Conservation (phyloP, 2,329 filamentous ascomycete genomes). For the Coniochaeta sp. region DNA sequence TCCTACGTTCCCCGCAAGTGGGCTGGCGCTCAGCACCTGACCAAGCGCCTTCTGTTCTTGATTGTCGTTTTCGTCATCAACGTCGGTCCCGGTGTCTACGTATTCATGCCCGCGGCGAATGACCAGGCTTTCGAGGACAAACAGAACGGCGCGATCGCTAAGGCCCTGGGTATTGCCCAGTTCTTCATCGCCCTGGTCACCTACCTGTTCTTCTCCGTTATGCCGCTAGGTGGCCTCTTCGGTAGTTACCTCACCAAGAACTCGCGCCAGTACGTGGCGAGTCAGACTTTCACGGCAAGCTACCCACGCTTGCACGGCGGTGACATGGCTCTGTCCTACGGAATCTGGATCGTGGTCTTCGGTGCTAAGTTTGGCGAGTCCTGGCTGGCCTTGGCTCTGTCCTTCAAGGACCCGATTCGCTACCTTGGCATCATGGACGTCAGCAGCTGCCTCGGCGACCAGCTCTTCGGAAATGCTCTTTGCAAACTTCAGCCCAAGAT, state of each 20-base stretch:
- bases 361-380: slow-evolving; percentile 88
- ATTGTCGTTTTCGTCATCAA: slow-evolving; percentile 76
- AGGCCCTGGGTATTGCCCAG: slow-evolving; percentile 81
- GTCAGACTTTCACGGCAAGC: slow-evolving; percentile 96
- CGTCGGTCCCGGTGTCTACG: slow-evolving; percentile 75
- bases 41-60: slow-evolving; percentile 81
- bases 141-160: slow-evolving; percentile 50
- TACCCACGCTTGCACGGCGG: slow-evolving; percentile 82
- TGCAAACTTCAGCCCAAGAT: slow-evolving; percentile 81
- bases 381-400: slow-evolving; percentile 86
- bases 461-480: slow-evolving; percentile 55
- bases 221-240: slow-evolving; percentile 91
- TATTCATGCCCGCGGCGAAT: slow-evolving; percentile 56
- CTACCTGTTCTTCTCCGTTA: slow-evolving; percentile 88
- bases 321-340: slow-evolving; percentile 96
- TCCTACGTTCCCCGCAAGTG: slow-evolving; percentile 86
- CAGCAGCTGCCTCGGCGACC: slow-evolving; percentile 67
- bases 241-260: slow-evolving; percentile 94
- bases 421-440: slow-evolving; percentile 82
- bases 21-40: slow-evolving; percentile 95
- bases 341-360: slow-evolving; percentile 86
- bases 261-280: slow-evolving; percentile 88
- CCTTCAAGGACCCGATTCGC: slow-evolving; percentile 87
- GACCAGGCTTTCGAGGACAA: slow-evolving; percentile 30
- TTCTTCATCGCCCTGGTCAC: slow-evolving; percentile 86